Evolutionary conservation across 108 stramenopile species (phyloP), one percentile per base, ranked within the genome.

Genomic region (Discostella pseudostelligera): DNA sequence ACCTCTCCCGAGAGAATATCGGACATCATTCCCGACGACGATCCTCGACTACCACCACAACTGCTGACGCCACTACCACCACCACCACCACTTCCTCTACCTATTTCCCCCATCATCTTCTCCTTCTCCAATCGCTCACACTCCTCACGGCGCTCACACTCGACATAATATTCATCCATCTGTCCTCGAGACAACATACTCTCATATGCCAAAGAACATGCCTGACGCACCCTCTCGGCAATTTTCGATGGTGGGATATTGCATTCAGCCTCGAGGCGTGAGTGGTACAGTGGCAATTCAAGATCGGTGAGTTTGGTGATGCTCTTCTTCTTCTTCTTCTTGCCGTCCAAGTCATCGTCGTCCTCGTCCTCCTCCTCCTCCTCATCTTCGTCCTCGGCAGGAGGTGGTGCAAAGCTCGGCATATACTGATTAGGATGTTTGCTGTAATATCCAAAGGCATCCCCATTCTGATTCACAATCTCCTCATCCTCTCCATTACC

Each of bases 391-490:
- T 69, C 9, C 9, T 25, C 24, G 9, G 2, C 4, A 11, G 24
- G 26, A 28, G 65, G 58, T 9, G 65, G 55, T 13, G 64, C 42
- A 55, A 74, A 74, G 40, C 63, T 51, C 21, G 57, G 57, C 65
- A 74, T 66, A 29, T 74, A 74, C 51, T 66, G 50, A 56, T 74
- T 74, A 17, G 72, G 72, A 39, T 74, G 72, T 35, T 35, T 65
- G 39, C n/a, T n/a, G 39, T 74, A 74, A 67, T 74, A 74, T 22
- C 55, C 58, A 59, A 65, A 73, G n/a, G 36, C 56, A 39, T 11
- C 58, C 2, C 72, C 72, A 56, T 57, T 39, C 17, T 14, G 21
- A 53, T 65, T 63, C 13, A 29, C 14, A 16, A 40, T 3, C 24
- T 59, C 63, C 47, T 25, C 45, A 21, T 44, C 47, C 39, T 39